Evolutionary conservation across 768 basidiomycete genomes (phyloP), one percentile per base, ranked within the genome.

Genomic region (Tylopilus subfusipes): DNA sequence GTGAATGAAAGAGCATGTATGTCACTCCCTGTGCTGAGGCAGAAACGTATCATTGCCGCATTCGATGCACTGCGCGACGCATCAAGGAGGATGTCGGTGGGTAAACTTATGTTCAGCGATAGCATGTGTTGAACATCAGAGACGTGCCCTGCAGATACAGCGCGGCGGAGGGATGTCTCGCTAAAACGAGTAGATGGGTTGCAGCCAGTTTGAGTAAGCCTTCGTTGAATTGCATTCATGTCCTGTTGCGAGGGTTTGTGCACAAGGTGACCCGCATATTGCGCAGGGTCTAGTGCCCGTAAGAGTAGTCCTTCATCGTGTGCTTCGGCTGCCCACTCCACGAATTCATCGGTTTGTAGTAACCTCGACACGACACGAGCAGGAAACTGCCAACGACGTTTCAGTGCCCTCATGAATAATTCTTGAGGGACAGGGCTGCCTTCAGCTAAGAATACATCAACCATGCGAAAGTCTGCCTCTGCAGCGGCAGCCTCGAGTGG

Each of bases 201-300:
- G 2, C 27, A 51, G 9, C 57, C 54, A 0, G 52, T 11, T n/a
- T 62, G 60, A 14, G 39, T 0, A 2, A 62, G 39, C 31, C 60
- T 62, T 16, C 39, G 44, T 46, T 36, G 5, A 2, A 58, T 53
- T 3, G 16, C 6, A 3, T 24, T 18, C 0, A 50, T 11, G 19
- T 55, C 52, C 12, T 50, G 24, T 21, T 50, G 14, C 4, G 49
- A 42, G 16, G 19, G 4, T 4, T 18, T 11, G 16, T n/a, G n/a
- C n/a, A n/a, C n/a, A 6, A 12, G 6, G 7, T 27, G 43, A n/a
- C n/a, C n/a, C n/a, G 22, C 3, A 29, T 49, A 29, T 19, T 4
- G 19, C 5, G 2, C 2, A 3, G 27, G 21, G 2, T 49, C 29
- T 0, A 49, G 14, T 22, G 24, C 30, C 0, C 11, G 11, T 27